These are phyloP conservation scores for Schwanniomyces yamadae DNA, from an alignment of 805 yeast species.

Conservation along the genomic window DNA sequence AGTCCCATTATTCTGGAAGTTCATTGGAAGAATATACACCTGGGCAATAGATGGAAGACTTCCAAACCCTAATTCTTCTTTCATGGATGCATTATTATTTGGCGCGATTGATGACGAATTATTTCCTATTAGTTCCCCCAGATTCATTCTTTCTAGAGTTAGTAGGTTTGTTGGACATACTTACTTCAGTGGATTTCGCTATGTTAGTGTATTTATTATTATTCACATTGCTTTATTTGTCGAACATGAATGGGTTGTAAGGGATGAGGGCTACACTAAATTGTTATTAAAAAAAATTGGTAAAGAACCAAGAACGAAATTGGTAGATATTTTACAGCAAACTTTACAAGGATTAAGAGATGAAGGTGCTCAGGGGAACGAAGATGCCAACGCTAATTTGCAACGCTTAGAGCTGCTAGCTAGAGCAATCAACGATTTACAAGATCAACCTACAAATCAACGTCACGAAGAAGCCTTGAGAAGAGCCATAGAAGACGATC, in stretches of 20 bases:
- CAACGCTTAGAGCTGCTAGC: slow-evolving; percentile 25
- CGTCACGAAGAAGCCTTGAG: slow-evolving; percentile 18
- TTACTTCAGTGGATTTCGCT: slow-evolving; percentile 37
- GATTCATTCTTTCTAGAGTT: slow-evolving; percentile 16
- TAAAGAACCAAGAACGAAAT: slow-evolving; percentile 44
- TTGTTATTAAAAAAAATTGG: slow-evolving; percentile 62
- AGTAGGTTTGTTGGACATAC: slow-evolving; percentile 28
- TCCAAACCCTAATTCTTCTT: slow-evolving; percentile 31
- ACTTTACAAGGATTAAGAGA: slow-evolving; percentile 24
- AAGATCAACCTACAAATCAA: slow-evolving; percentile 12
- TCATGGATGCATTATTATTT: slow-evolving; percentile 35
- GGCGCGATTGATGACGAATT: slow-evolving; percentile 31
- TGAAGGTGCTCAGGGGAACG: slow-evolving; percentile 19
- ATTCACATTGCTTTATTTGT: slow-evolving; percentile 49
- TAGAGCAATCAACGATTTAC: slow-evolving; percentile 27
- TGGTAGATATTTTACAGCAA: slow-evolving; percentile 36
- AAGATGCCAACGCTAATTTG: slow-evolving; percentile 22
- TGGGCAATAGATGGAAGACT: slow-evolving; percentile 56
- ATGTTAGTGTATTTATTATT: slow-evolving; percentile 39
- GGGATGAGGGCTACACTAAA: slow-evolving; percentile 66
- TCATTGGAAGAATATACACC: slow-evolving; percentile 52
- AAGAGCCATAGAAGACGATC: slow-evolving; percentile 14
- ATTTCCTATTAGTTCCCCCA: slow-evolving; percentile 6
- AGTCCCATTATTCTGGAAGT: slow-evolving; percentile 58
- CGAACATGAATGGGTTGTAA: slow-evolving; percentile 68